A percentile compares a stretch with the other conserved stretches of the same genome.
These are phyloP conservation scores for Starmerella khaoyaiensis DNA, from an alignment of 805 yeast species.

Conservation along the genomic window DNA sequence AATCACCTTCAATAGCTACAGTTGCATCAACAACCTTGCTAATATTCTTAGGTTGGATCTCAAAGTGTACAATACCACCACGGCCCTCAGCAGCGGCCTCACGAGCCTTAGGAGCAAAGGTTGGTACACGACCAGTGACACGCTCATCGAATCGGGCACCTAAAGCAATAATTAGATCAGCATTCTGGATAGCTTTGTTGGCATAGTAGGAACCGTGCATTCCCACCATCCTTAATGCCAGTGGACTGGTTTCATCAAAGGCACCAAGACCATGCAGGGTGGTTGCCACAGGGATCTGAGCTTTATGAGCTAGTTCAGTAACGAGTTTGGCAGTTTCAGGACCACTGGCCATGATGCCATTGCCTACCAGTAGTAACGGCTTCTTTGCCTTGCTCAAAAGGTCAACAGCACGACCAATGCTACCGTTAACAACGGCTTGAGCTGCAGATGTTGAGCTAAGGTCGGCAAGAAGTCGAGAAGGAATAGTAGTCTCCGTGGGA, in stretches of 20 bases:
- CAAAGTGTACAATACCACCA: conserved; percentile 96
- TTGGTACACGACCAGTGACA: conserved; percentile 74
- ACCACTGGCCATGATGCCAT: conserved; percentile 67
- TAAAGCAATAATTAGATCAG: conserved; percentile 83
- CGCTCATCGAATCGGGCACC: conserved; percentile 99
- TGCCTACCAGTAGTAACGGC: conserved; percentile 86
- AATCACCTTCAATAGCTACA: conserved; percentile 95
- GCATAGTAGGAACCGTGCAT: conserved; percentile 98
- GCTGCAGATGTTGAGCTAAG: conserved; percentile 58
- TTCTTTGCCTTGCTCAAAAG: conserved; percentile 70
- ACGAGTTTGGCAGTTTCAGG: conserved; percentile 54
- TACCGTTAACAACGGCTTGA: conserved; percentile 54
- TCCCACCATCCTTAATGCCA: conserved; percentile 90
- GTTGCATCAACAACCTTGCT: conserved; percentile 91
- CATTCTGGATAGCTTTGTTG: conserved; percentile 82
- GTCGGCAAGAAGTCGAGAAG: conserved; percentile 47
- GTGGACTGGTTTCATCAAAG: conserved; percentile 80
- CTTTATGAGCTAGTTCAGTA: conserved; percentile 78
- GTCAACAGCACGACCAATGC: conserved; percentile 63
- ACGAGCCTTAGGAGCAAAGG: conserved; percentile 89
- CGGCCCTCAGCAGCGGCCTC: conserved; percentile 74
- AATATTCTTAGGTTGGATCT: conserved; percentile 90
- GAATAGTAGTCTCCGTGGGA: conserved; percentile 69
- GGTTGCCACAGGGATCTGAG: conserved; percentile 90
- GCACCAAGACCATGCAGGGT: conserved; percentile 90